phyloP scores from a whole-genome alignment of 768 basidiomycete species.

The Tricholoma terreum region DNA sequence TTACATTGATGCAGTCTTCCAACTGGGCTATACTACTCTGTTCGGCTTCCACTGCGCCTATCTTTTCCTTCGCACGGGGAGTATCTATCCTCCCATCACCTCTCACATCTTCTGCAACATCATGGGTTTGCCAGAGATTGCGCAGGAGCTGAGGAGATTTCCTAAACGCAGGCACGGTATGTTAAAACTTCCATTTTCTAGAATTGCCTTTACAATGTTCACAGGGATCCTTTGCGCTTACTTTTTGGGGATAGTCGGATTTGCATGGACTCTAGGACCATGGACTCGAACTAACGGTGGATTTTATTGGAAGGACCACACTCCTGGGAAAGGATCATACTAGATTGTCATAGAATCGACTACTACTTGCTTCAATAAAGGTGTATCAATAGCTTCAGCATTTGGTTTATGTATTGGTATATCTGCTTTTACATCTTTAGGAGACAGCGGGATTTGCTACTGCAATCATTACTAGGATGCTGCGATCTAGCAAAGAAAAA shows the following conservation, averaged over 20 bases:
- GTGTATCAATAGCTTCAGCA: not conserved
- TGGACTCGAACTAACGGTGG: conserved; percentile 44
- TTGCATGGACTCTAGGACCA: conserved; percentile 46
- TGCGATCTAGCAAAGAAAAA: too few species aligned
- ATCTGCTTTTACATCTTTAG: too few species aligned
- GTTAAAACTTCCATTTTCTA: conserved; percentile 21
- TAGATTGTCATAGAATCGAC: not conserved
- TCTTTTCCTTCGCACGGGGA: conserved; percentile 83
- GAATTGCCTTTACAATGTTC: conserved; percentile 11
- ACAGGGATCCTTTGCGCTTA: conserved; percentile 58
- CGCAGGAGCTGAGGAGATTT: conserved; percentile 50
- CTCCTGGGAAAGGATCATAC: conserved; percentile 1
- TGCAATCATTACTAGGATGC: too few species aligned
- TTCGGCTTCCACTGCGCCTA: conserved; percentile 89
- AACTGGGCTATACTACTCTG: conserved; percentile 85
- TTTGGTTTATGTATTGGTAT: not conserved
- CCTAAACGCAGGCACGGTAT: conserved; percentile 51
- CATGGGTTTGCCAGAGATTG: conserved; percentile 83
- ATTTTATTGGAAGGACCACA: conserved; percentile 39
- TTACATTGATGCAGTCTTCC: conserved; percentile 57
- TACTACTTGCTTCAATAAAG: not conserved
- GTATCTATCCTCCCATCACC: conserved; percentile 70
- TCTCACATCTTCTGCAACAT: conserved; percentile 93
- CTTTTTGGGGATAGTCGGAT: conserved; percentile 55
- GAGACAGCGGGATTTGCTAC: too few species aligned